Base-by-base conservation (phyloP, 768 basidiomycete genomes). In the Termitomyces titanicus region DNA sequence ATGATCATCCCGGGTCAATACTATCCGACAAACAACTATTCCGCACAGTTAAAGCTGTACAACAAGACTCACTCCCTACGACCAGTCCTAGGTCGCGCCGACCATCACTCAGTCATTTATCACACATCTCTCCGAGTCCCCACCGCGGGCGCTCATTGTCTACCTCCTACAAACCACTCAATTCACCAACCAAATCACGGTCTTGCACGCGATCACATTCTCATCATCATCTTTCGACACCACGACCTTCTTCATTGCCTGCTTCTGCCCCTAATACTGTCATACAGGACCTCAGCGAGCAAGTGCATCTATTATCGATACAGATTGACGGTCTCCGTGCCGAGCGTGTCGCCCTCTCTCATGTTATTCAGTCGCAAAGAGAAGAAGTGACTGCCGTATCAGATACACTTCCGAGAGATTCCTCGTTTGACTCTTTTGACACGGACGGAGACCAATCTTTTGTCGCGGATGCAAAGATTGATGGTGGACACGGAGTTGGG, bases 261-360 rank as follows among this genome's bases (percentile, higher is more conserved):
- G 22, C 51, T 13, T 25, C 24, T 4, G 20, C 54, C 15, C 1
- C 12, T 8, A 22, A 35, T 11, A 39, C 24, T 39, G 20, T 48
- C 3, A 20, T 61, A 24, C 53, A 50, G 2, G 55, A 50, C 25
- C 64, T 77, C 17, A 66, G 71, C 47, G 63, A 65, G 22, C 71
- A 74, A 46, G 65, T 78, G 37, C 65, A 60, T 10, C 50, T 51
- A 0, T 64, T 75, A 55, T 64, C 65, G 3, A 47, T 65, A 13
- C 65, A 68, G 33, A 63, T 72, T 27, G 70, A 74, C 5, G 65
- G 61, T 6, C 67, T 76, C 37, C 64, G 63, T 38, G 54, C 63
- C 4, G 75, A 77, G 51, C 64, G 69, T 46, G 58, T 61, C 13
- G 58, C 62, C 1, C 59, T 74, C 7, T 17, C 43, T 2, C 31